These are phyloP conservation scores for Lotus japonicus DNA, from an alignment of 306 rosid species.

Conservation along the genomic window DNA sequence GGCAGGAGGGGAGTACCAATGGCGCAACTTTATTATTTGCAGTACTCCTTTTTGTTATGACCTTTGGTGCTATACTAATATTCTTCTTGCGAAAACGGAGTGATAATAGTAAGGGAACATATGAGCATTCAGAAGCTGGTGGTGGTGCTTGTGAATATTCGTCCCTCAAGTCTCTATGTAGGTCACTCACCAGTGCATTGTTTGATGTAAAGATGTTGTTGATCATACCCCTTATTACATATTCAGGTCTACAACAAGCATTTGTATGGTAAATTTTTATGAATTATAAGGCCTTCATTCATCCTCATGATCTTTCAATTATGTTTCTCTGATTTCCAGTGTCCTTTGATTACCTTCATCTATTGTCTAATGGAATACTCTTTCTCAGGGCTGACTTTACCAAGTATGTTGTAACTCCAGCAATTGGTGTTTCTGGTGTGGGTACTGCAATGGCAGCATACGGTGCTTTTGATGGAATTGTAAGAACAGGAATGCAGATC, in stretches of 20 bases:
- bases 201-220: conserved; percentile 64
- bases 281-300: conserved; percentile 19
- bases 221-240: conserved; percentile 80
- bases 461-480: conserved; percentile 93
- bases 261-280: conserved; percentile 78
- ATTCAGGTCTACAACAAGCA: conserved; percentile 96
- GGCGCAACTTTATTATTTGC: conserved; percentile 60
- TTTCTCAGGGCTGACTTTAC: conserved; percentile 80
- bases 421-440: conserved; percentile 86
- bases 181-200: conserved; percentile 51
- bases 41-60: conserved; percentile 70
- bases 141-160: conserved; percentile 21
- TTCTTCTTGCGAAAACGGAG: conserved; percentile 60
- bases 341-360: neutral
- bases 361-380: conserved; percentile 3
- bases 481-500: conserved; percentile 44
- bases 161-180: conserved; percentile 48
- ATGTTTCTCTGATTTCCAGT: conserved; percentile 11
- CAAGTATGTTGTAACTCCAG: conserved; percentile 68
- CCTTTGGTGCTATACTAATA: conserved; percentile 70
- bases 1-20: conserved; percentile 62
- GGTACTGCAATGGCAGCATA: conserved; percentile 92
- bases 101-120: conserved; percentile 32
- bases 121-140: conserved; percentile 30
- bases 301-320: conserved; percentile 5